Percentiles rank a stretch among this genome's conserved stretches.
Evolutionary conservation across 441 rosid genomes (phyloP).

Genomic region (Aquilaria agallochum): DNA sequence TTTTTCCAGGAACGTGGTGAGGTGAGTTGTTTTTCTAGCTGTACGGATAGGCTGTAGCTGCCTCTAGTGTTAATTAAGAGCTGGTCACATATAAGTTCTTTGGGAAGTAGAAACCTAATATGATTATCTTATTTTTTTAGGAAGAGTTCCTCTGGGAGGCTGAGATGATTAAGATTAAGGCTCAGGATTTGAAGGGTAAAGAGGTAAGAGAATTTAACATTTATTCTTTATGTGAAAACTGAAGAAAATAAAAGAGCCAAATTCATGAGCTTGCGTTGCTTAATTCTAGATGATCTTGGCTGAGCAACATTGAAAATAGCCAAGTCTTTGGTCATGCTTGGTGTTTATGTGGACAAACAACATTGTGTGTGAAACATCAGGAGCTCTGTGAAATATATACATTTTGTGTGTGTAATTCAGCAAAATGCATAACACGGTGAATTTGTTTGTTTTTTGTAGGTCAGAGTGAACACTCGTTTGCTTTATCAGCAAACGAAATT

Average conservation of each 20-base stretch:
- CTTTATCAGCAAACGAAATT: slow-evolving; percentile 99
- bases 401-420: slow-evolving; percentile 4
- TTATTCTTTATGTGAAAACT: neutral
- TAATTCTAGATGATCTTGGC: no score
- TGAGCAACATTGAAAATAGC: no score
- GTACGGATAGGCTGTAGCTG: slow-evolving; percentile 1
- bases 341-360: no score
- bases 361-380: no score
- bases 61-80: neutral
- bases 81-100: slow-evolving; percentile 5
- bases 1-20: slow-evolving; percentile 98
- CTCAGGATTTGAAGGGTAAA: slow-evolving; percentile 98
- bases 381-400: no score
- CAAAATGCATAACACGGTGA: slow-evolving; percentile 11
- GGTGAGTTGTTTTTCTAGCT: slow-evolving; percentile 39
- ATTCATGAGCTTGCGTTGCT: no score
- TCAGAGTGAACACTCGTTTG: slow-evolving; percentile 97
- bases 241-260: no score
- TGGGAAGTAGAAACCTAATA: slow-evolving; percentile 8
- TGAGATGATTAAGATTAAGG: slow-evolving; percentile 97
- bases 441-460: slow-evolving; percentile 53
- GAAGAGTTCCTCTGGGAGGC: slow-evolving; percentile 99
- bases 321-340: no score
- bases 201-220: slow-evolving; percentile 57
- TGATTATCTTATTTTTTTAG: slow-evolving; percentile 34